Conservation (phyloP, 164 flowering plant species). For the Chimonanthus salicifolius region DNA sequence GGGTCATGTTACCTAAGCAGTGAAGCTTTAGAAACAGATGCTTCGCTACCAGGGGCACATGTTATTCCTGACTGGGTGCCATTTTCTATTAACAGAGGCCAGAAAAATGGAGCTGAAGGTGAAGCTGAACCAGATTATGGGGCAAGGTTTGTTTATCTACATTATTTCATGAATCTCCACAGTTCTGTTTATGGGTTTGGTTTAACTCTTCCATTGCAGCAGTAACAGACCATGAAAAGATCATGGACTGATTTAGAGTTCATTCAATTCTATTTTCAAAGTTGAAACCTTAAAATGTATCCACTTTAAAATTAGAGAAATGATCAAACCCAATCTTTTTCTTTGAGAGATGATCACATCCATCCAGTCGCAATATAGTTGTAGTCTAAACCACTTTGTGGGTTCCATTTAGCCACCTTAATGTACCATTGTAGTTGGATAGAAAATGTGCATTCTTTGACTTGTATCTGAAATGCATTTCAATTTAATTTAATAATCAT, state of each 20-base stretch:
- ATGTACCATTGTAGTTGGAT: too few relatives aligned
- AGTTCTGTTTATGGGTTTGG: background rate
- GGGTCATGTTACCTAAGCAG: slow-evolving; percentile 18
- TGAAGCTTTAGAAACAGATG: slow-evolving; percentile 27
- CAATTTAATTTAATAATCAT: too few relatives aligned
- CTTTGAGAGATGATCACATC: too few relatives aligned
- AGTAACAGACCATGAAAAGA: background rate
- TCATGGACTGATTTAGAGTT: background rate
- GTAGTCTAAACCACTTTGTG: too few relatives aligned
- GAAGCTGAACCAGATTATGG: slow-evolving; percentile 56
- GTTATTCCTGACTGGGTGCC: slow-evolving; percentile 89
- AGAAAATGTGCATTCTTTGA: too few relatives aligned
- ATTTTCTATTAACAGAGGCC: slow-evolving; percentile 20
- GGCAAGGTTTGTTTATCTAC: slow-evolving; percentile 59
- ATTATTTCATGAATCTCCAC: slow-evolving; percentile 1
- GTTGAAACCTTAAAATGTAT: too few relatives aligned
- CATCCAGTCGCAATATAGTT: too few relatives aligned
- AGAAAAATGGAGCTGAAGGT: slow-evolving; percentile 26
- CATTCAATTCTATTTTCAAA: too few relatives aligned
- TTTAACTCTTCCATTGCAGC: background rate
- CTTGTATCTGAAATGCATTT: too few relatives aligned
- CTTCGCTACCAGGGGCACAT: slow-evolving; percentile 48
- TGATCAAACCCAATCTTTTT: too few relatives aligned
- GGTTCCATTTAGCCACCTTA: too few relatives aligned
- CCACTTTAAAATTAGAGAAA: too few relatives aligned